Evolutionary conservation across 2,329 filamentous ascomycete genomes (phyloP).

Genomic region (Cadophora malorum): DNA sequence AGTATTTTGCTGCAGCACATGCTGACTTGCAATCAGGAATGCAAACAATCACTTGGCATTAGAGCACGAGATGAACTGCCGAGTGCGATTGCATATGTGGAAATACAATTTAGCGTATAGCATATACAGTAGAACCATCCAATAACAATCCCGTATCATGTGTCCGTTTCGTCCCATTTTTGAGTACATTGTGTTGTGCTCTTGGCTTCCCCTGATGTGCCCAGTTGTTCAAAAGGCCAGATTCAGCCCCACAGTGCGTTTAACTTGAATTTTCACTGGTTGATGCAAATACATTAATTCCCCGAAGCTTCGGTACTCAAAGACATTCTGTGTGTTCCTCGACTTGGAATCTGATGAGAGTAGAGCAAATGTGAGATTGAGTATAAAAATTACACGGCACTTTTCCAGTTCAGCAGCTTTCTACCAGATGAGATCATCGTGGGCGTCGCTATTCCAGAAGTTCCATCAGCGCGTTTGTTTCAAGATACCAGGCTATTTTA

Average conservation of each 20-base stretch:
- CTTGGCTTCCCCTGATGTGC: constrained; percentile 5
- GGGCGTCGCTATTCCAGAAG: not conserved
- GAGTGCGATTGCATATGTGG: not conserved
- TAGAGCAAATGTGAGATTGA: not conserved
- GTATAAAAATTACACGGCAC: not conserved
- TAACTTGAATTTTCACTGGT: not conserved
- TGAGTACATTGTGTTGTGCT: constrained; percentile 8
- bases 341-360: not conserved
- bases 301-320: not conserved
- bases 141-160: not conserved
- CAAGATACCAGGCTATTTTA: constrained; percentile 20
- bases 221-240: constrained; percentile 7
- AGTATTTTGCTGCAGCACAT: constrained; percentile 9
- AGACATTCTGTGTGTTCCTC: too few species aligned
- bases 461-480: constrained; percentile 30
- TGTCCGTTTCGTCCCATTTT: constrained; percentile 9
- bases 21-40: constrained; percentile 10
- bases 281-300: constrained; percentile 13
- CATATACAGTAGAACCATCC: not conserved
- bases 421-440: constrained; percentile 9
- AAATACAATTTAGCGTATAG: not conserved
- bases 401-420: not conserved
- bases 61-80: not conserved
- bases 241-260: constrained; percentile 11
- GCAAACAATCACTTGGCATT: not conserved